A percentile compares a stretch with the other conserved stretches of the same genome.
phyloP scores from a whole-genome alignment of 2,329 filamentous ascomycete species.

The Plenodomus tracheiphilus region DNA sequence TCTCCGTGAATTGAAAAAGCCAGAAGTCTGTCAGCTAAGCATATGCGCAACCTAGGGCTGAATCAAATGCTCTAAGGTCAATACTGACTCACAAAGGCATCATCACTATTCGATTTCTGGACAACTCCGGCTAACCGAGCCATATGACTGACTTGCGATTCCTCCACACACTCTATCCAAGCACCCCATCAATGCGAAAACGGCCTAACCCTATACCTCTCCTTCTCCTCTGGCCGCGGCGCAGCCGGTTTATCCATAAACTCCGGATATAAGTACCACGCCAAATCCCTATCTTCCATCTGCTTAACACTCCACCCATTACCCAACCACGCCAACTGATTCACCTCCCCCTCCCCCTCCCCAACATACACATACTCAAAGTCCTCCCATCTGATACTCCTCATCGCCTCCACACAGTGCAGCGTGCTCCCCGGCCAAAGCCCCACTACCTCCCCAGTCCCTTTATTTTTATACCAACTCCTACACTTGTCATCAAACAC shows the following conservation, averaged over 20 bases:
- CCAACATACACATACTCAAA: conserved; percentile 35
- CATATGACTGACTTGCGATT: not conserved
- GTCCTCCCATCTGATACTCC: conserved; percentile 42
- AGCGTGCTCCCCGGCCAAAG: conserved; percentile 41
- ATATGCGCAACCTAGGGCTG: no score
- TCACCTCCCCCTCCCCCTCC: conserved; percentile 22
- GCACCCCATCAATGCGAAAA: conserved; percentile 37
- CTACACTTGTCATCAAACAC: conserved; percentile 40
- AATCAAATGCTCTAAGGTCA: no score
- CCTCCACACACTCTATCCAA: not conserved
- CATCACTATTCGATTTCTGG: no score
- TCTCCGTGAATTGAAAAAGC: no score
- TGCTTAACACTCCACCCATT: conserved; percentile 36
- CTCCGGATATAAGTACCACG: conserved; percentile 48
- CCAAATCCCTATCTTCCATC: conserved; percentile 41
- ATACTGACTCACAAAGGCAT: no score
- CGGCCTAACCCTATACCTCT: conserved; percentile 36
- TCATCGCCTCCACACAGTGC: conserved; percentile 39
- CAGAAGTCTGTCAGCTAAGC: no score
- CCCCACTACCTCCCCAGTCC: conserved; percentile 31
- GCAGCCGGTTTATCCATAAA: conserved; percentile 43
- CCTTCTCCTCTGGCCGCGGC: conserved; percentile 46
- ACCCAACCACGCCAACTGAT: conserved; percentile 37
- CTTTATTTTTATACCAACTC: conserved; percentile 42
- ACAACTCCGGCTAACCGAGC: no score